Conservation (phyloP, 495 filamentous ascomycete genomes). For the Penicillium canescens region DNA sequence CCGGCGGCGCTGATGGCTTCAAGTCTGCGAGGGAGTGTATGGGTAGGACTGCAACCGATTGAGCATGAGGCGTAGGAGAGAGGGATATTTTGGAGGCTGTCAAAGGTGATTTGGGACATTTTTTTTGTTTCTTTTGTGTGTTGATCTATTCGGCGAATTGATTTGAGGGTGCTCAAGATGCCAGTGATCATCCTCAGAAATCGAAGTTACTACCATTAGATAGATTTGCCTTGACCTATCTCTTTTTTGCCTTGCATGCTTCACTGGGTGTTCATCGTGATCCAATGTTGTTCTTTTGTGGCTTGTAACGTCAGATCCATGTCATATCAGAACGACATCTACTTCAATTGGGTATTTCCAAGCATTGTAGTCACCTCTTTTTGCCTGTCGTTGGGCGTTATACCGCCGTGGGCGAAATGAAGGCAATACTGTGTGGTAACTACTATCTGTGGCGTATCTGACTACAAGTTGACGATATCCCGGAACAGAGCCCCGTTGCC, state of each 20-base stretch:
- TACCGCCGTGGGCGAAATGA: neutral
- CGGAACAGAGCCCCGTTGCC: constrained; percentile 16
- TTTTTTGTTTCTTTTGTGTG: constrained; percentile 7
- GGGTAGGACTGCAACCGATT: constrained; percentile 51
- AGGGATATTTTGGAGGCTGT: constrained; percentile 50
- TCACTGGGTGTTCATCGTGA: constrained; percentile 12
- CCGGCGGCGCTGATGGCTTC: constrained; percentile 65
- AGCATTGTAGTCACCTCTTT: neutral
- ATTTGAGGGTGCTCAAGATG: neutral
- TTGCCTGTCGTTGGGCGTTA: neutral
- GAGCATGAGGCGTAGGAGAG: constrained; percentile 66
- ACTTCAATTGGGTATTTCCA: neutral
- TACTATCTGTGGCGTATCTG: constrained; percentile 4
- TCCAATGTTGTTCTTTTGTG: neutral
- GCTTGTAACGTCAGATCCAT: constrained; percentile 12
- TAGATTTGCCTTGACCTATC: neutral
- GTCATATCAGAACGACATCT: constrained; percentile 3
- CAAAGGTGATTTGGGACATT: constrained; percentile 19
- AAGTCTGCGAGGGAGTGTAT: constrained; percentile 64
- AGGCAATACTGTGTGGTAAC: too few species aligned
- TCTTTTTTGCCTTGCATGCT: neutral
- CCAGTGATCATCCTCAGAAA: neutral
- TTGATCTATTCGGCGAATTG: neutral
- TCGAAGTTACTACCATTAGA: neutral
- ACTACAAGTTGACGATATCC: constrained; percentile 19